A percentile compares a stretch with the other conserved stretches of the same genome.
Evolutionary conservation across 768 basidiomycete species (phyloP).

Genomic region (Leccinum boreale): DNA sequence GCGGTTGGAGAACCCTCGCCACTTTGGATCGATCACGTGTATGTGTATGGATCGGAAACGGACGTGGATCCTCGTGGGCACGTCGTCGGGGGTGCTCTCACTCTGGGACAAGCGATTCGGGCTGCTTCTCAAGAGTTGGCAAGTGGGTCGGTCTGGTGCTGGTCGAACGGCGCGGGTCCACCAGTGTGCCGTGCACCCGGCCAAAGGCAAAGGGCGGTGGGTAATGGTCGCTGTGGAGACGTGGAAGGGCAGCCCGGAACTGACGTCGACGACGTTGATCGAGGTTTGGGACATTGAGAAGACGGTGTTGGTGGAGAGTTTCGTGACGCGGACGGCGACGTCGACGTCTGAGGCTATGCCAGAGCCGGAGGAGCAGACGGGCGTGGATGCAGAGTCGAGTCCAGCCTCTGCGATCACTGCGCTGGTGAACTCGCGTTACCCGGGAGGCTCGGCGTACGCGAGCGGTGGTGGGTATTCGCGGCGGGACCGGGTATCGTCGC

Average conservation of each 20-base stretch:
- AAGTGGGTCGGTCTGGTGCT: constrained; percentile 54
- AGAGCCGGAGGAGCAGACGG: constrained; percentile 50
- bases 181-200: constrained; percentile 79
- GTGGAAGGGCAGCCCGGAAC: constrained; percentile 37
- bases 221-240: constrained; percentile 79
- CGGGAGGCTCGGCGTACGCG: constrained; percentile 30
- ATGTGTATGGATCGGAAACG: constrained; percentile 81
- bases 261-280: constrained; percentile 48
- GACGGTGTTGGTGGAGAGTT: constrained; percentile 75
- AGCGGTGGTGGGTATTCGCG: constrained; percentile 14
- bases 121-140: constrained; percentile 84
- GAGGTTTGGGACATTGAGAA: constrained; percentile 96
- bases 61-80: constrained; percentile 88
- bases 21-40: constrained; percentile 83
- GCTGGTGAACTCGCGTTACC: constrained; percentile 68
- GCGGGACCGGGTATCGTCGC: constrained; percentile 31
- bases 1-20: constrained; percentile 78
- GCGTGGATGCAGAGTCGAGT: constrained; percentile 54
- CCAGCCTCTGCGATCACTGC: constrained; percentile 78
- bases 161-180: constrained; percentile 60
- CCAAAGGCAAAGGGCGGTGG: constrained; percentile 86
- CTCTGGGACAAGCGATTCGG: constrained; percentile 98
- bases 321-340: constrained; percentile 51
- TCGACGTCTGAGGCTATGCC: constrained; percentile 45
- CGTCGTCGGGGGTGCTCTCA: constrained; percentile 77